These are phyloP conservation scores for Selenicereus undatus DNA, from an alignment of 148 eudicot genomes.

Conservation along the genomic window DNA sequence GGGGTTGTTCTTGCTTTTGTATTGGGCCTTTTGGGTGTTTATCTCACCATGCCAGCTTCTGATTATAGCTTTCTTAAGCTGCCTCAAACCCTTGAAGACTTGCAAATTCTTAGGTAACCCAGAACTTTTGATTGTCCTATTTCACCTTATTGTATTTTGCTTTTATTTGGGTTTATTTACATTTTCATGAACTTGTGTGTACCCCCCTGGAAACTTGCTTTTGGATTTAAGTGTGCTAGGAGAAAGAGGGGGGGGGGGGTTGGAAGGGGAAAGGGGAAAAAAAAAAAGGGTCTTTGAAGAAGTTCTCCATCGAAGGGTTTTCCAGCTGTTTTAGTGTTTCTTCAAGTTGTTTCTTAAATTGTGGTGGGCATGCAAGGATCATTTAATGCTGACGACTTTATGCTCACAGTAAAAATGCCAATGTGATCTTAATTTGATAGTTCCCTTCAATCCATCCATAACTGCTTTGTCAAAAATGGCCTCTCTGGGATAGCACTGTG, in stretches of 20 bases:
- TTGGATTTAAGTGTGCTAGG: slow-evolving; percentile 12
- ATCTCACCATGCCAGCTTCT: slow-evolving; percentile 81
- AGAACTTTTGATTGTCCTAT: neutral
- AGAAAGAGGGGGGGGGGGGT: no score
- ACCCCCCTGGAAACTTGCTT: neutral
- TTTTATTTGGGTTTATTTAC: neutral
- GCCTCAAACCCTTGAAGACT: slow-evolving; percentile 68
- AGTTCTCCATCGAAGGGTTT: neutral
- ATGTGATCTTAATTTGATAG: neutral
- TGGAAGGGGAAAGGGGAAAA: neutral
- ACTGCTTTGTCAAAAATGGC: neutral
- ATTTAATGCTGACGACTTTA: neutral
- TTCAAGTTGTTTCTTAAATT: neutral
- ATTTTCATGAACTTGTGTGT: neutral
- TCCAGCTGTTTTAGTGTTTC: neutral
- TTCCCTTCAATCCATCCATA: neutral
- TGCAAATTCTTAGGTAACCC: slow-evolving; percentile 70
- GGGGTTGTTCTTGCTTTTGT: slow-evolving; percentile 58
- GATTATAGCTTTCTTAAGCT: slow-evolving; percentile 97
- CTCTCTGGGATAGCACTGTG: neutral
- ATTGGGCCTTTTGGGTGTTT: slow-evolving; percentile 60
- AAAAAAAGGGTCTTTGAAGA: neutral
- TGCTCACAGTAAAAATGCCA: neutral
- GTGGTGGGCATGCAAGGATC: neutral
- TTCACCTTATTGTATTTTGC: neutral